Evolutionary conservation across 306 rosid species (phyloP), one percentile per base, ranked within the genome.

Genomic region (Cercis canadensis): DNA sequence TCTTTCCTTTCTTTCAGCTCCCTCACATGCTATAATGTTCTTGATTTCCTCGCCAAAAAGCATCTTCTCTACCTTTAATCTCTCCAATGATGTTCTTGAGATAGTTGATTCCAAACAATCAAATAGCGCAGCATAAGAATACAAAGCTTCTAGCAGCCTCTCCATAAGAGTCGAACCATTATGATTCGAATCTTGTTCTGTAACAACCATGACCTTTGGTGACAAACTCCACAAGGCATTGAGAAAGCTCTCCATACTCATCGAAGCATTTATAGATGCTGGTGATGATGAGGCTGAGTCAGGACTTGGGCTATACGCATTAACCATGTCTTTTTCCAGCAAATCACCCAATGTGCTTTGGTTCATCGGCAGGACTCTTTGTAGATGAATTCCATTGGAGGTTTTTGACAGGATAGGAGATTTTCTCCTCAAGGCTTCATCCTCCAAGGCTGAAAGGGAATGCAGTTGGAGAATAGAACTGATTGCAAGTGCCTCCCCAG

Each of bases 1-100:
- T 51, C 98, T 81, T 67, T 89, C 98, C 63, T 76, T 90, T 75
- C 98, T 86, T 62, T 90, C 96, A 51, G 62, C 67, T 45, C 98
- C 98, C 70, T 92, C 98, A 59, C 96, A 92, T 7, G 96, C 91
- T 19, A 92, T 79, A 12, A 92, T 92, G 87, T 85, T 90, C 81
- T 92, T 92, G 19, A 88, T 92, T 76, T 92, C 91, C 76, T 89
- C 92, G n/a, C 96, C 96, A 4, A 92, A 85, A 6, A 88, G 81
- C 98, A 92, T 88, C 84, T 86, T 92, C 86, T 92, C 98, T 57
- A 92, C 73, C 86, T 85, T 92, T 11, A 86, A 19, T 76, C 98
- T 89, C 68, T 92, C 98, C 70, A 84, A 4, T 21, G 98, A 86
- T 33, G 85, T 62, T 75, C 98, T 92, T 49, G 95, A 77, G 69